phyloP scores from a whole-genome alignment of 768 basidiomycete genomes.

The Collybia sordida region DNA sequence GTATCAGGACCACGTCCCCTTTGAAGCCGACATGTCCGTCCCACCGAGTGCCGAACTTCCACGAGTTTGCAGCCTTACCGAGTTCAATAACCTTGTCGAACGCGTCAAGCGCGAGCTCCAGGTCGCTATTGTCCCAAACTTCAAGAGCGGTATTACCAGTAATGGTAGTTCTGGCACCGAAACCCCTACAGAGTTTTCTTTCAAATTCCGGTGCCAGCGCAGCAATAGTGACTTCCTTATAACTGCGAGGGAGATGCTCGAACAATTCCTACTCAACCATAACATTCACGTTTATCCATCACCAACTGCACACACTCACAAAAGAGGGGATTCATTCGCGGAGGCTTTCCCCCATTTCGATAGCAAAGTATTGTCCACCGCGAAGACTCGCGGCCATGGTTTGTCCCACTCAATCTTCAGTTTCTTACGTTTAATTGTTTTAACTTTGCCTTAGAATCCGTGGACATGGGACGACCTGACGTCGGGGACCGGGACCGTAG shows the following conservation, averaged over 20 bases:
- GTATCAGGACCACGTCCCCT: conserved; percentile 88
- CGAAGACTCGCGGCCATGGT: conserved; percentile 66
- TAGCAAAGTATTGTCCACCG: conserved; percentile 86
- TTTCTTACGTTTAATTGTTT: neutral
- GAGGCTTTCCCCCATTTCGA: conserved; percentile 97
- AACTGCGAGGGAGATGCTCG: conserved; percentile 88
- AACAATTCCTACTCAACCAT: conserved; percentile 84
- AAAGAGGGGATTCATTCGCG: conserved; percentile 88
- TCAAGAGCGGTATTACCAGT: conserved; percentile 49
- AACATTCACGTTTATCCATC: conserved; percentile 84
- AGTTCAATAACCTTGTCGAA: conserved; percentile 85
- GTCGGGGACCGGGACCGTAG: conserved; percentile 73
- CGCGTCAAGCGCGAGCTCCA: conserved; percentile 93
- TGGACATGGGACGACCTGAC: conserved; percentile 72
- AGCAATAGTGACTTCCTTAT: conserved; percentile 93
- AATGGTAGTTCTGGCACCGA: conserved; percentile 52
- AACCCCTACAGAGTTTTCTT: conserved; percentile 75
- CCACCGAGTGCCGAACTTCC: conserved; percentile 82
- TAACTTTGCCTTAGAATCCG: conserved; percentile 54
- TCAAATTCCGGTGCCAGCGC: conserved; percentile 94
- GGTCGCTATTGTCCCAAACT: conserved; percentile 82
- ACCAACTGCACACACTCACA: conserved; percentile 75
- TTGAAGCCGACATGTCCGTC: conserved; percentile 92
- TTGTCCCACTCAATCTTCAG: conserved; percentile 16
- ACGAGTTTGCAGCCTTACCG: conserved; percentile 70